Base-by-base conservation (phyloP, 1,284 basidiomycete species). In the Cutaneotrichosporon dermatis region DNA sequence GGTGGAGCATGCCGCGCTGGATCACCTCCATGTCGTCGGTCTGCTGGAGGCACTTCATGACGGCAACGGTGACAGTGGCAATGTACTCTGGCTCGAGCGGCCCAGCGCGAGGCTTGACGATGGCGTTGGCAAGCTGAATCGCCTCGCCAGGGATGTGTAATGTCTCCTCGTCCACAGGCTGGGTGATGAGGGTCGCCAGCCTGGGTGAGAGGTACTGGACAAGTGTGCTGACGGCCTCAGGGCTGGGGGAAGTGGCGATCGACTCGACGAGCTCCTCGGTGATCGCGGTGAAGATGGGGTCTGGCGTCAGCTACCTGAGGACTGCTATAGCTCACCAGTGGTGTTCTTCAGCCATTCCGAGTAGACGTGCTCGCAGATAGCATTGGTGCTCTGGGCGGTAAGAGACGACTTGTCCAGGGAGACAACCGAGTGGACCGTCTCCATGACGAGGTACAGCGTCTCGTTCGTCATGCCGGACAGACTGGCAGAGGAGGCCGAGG, bases 371-470 rank as follows among this genome's bases (percentile, higher is more conserved):
- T 82, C 73, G 7, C 86, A 84, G 35, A 95, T 79, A 0, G 86
- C 83, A 8, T 76, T 80, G 4, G 88, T 86, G 66, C 85, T 82
- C 37, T 86, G 84, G 2, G 76, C 77, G 12, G 84, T 86, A 58
- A 90, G 77, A 85, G 87, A 82, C 49, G 85, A 85, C 43, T 86
- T 82, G 61, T 89, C 86, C 4, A 95, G 83, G 36, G 87, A 84
- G 1, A 92, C 79, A 4, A 94, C 85, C 2, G 88, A 85, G 2
- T 88, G 84, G 50, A 94, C 79, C 0, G 92, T 88, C 72, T 97
- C 93, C 33, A 98, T 81, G 34, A 97, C 85, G 8, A 98, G 83
- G n/a, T 90, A 87, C 11, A 98, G 83, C 0, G 92, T 92, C 68
- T 96, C 92, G 63, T 92, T 90, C 1, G 88, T 86, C 0, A 92